Percentiles rank a stretch among this genome's conserved stretches.
Conservation (phyloP, 2,329 filamentous ascomycete species). For the Monilinia fructicola region DNA sequence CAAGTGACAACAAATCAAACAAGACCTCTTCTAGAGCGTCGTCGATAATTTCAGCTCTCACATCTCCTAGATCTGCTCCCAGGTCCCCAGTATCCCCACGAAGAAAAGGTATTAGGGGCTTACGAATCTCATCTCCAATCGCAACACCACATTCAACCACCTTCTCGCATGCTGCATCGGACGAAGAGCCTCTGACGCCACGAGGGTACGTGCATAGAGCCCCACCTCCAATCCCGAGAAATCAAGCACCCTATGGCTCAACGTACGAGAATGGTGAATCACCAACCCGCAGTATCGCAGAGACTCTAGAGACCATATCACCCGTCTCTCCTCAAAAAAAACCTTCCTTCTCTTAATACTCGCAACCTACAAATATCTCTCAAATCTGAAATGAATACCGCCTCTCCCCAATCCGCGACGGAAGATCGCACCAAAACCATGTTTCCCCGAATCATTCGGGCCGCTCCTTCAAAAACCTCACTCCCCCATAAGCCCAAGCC, state of each 20-base stretch:
- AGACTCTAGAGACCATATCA: slow-evolving; percentile 32
- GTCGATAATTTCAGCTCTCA: slow-evolving; percentile 60
- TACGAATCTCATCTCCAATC: slow-evolving; percentile 65
- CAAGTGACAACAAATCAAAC: slow-evolving; percentile 45
- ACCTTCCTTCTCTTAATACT: slow-evolving; percentile 15
- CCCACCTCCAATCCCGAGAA: slow-evolving; percentile 55
- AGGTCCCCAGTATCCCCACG: slow-evolving; percentile 43
- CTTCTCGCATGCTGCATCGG: slow-evolving; percentile 55
- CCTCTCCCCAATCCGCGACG: slow-evolving; percentile 29
- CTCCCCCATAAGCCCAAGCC: slow-evolving; percentile 4
- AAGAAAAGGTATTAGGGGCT: slow-evolving; percentile 44
- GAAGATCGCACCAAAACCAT: background rate
- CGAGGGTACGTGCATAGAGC: slow-evolving; percentile 58
- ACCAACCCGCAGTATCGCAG: slow-evolving; percentile 35
- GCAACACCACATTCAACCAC: slow-evolving; percentile 62
- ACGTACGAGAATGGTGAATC: slow-evolving; percentile 29
- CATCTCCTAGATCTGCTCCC: slow-evolving; percentile 43
- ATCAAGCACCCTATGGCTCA: slow-evolving; percentile 43
- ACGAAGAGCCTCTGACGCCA: slow-evolving; percentile 58
- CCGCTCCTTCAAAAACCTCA: slow-evolving; percentile 18
- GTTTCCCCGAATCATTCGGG: slow-evolving; percentile 20
- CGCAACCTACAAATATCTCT: slow-evolving; percentile 25
- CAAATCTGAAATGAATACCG: slow-evolving; percentile 31
- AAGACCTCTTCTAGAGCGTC: slow-evolving; percentile 55
- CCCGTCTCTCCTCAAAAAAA: slow-evolving; percentile 16